Evolutionary conservation across 805 yeast species (phyloP).

Genomic region (Grigorovia humatica): DNA sequence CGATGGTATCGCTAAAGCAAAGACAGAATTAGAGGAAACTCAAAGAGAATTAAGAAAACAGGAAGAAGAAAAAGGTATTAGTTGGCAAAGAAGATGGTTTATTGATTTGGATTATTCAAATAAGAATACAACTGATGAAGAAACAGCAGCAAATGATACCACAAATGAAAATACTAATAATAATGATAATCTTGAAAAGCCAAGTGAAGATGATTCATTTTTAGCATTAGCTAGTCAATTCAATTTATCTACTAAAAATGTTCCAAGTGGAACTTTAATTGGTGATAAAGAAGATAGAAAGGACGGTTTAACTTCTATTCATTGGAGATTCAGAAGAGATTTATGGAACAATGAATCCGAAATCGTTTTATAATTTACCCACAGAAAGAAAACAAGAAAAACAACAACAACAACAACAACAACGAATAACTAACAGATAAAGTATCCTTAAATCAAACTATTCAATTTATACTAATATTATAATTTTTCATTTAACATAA

Average conservation of each 20-base stretch:
- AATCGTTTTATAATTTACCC: constrained; percentile 30
- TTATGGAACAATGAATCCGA: constrained; percentile 55
- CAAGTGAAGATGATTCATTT: constrained; percentile 31
- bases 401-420: not conserved
- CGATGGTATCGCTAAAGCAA: constrained; percentile 65
- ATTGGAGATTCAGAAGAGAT: constrained; percentile 61
- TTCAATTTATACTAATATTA: not conserved
- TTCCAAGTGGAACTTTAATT: constrained; percentile 54
- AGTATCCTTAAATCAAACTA: not conserved
- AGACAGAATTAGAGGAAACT: constrained; percentile 69
- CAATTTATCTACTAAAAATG: constrained; percentile 50
- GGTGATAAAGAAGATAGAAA: constrained; percentile 47
- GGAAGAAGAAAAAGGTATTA: constrained; percentile 54
- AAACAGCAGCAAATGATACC: constrained; percentile 13
- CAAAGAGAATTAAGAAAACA: constrained; percentile 76
- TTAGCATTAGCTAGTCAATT: constrained; percentile 38
- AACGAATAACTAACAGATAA: no score
- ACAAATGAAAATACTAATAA: constrained; percentile 5
- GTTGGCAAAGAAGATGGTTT: constrained; percentile 86
- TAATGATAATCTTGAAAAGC: constrained; percentile 17
- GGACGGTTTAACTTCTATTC: constrained; percentile 37
- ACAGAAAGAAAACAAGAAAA: no score
- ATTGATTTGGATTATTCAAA: constrained; percentile 35
- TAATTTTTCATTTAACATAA: not conserved
- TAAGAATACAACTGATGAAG: no score